These are phyloP conservation scores for Rhizopus microsporus DNA, from an alignment of 371 early-diverging fungal species.

Conservation along the genomic window DNA sequence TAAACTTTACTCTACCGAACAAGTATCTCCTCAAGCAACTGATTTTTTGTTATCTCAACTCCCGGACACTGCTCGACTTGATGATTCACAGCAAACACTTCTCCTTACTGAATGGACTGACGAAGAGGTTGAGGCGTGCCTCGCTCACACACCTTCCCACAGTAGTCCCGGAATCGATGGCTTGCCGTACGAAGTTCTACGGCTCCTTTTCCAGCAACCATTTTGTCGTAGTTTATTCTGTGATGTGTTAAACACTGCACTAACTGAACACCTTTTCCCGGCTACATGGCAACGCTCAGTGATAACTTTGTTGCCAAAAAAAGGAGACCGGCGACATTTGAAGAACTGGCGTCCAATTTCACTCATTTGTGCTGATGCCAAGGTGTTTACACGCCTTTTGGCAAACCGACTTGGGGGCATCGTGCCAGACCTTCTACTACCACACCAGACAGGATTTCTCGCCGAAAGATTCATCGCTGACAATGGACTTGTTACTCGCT, in stretches of 20 bases:
- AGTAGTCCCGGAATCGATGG: constrained; percentile 17
- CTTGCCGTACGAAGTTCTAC: constrained; percentile 6
- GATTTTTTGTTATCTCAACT: constrained; percentile 13
- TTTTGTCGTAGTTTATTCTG: neutral
- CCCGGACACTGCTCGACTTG: no score
- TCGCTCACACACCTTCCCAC: neutral
- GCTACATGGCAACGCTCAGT: neutral
- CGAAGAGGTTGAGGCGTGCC: neutral
- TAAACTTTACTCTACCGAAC: no score
- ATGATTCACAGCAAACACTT: no score
- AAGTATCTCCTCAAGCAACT: neutral
- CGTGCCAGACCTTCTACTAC: neutral
- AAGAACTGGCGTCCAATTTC: constrained; percentile 6
- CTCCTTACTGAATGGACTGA: no score
- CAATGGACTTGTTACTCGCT: constrained; percentile 7
- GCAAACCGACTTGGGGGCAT: neutral
- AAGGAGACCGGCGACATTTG: neutral
- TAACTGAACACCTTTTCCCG: neutral
- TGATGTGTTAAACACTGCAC: neutral
- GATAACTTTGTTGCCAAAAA: neutral
- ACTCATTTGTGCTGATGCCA: constrained; percentile 3
- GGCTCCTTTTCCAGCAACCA: neutral
- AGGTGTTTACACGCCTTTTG: neutral
- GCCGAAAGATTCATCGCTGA: constrained; percentile 14
- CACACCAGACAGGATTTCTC: constrained; percentile 18